Evolutionary conservation across 2,329 filamentous ascomycete genomes (phyloP).

Genomic region (Epicoccum nigrum): DNA sequence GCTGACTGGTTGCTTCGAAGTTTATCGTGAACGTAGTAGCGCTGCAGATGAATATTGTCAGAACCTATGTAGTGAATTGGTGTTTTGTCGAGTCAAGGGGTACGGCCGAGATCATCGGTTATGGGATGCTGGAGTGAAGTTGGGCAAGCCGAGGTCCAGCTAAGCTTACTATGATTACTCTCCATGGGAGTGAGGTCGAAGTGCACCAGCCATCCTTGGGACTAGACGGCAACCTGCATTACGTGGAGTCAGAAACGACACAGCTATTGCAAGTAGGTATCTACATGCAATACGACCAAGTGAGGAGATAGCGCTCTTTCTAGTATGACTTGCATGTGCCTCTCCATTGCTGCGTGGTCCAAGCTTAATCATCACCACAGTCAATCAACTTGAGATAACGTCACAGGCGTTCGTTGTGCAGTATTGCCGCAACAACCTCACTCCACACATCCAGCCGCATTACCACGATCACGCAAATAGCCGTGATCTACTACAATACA

Average conservation of each 20-base stretch:
- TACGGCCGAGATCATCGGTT: slow-evolving; percentile 28
- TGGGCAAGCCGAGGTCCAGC: slow-evolving; percentile 30
- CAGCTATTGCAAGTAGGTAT: too few relatives aligned
- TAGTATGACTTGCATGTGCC: slow-evolving; percentile 1
- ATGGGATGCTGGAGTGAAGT: slow-evolving; percentile 6
- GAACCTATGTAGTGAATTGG: slow-evolving; percentile 11
- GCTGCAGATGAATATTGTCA: not conserved
- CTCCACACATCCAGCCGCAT: slow-evolving; percentile 5
- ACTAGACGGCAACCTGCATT: not conserved
- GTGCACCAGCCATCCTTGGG: too few relatives aligned
- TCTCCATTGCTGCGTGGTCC: not conserved
- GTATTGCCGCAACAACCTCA: not conserved
- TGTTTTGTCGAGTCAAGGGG: slow-evolving; percentile 24
- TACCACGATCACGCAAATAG: not conserved
- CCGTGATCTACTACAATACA: slow-evolving; percentile 10
- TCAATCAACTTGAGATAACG: slow-evolving; percentile 32
- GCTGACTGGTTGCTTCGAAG: not conserved
- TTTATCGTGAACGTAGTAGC: too few relatives aligned
- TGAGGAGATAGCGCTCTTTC: not conserved
- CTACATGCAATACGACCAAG: too few relatives aligned
- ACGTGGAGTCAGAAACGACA: not conserved
- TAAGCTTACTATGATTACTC: slow-evolving; percentile 24
- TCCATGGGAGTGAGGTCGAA: not conserved
- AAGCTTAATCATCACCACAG: slow-evolving; percentile 17
- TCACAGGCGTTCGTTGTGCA: slow-evolving; percentile 8